Evolutionary conservation across 305 asterid species (phyloP).

Genomic region (Fraxinus greggii): DNA sequence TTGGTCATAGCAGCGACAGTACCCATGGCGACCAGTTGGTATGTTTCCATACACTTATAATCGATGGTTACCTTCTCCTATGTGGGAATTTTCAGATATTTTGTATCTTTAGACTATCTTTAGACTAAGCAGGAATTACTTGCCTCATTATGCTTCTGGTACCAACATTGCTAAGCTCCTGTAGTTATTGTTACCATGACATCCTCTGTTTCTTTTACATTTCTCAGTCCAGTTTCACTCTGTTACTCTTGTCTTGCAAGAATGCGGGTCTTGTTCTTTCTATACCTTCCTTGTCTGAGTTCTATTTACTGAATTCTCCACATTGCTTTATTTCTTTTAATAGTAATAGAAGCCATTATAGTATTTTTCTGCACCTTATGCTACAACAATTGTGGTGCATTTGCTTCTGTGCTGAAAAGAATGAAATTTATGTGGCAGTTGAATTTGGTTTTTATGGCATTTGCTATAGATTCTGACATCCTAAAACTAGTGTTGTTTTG

Average conservation of each 20-base stretch:
- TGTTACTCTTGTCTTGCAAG: neutral
- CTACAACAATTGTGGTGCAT: neutral
- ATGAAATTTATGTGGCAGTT: constrained; percentile 4
- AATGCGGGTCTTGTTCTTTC: constrained; percentile 2
- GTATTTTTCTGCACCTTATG: constrained; percentile 13
- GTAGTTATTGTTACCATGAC: neutral
- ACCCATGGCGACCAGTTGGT: constrained; percentile 49
- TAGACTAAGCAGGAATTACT: neutral
- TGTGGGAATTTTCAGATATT: neutral
- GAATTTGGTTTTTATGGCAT: constrained; percentile 12
- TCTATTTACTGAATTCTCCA: constrained; percentile 12
- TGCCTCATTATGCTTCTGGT: neutral
- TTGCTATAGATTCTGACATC: constrained; percentile 4
- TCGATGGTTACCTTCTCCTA: neutral
- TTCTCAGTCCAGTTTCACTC: neutral
- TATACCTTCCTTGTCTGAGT: constrained; percentile 7
- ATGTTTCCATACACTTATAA: constrained; percentile 22
- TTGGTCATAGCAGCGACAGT: constrained; percentile 38
- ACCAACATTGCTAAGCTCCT: neutral
- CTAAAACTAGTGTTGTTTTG: neutral
- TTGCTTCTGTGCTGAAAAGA: neutral
- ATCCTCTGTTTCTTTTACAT: neutral
- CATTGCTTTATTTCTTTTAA: constrained; percentile 1
- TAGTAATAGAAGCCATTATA: neutral
- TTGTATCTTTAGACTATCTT: neutral